phyloP scores from a whole-genome alignment of 148 eudicot species.

The Selenicereus undatus region DNA sequence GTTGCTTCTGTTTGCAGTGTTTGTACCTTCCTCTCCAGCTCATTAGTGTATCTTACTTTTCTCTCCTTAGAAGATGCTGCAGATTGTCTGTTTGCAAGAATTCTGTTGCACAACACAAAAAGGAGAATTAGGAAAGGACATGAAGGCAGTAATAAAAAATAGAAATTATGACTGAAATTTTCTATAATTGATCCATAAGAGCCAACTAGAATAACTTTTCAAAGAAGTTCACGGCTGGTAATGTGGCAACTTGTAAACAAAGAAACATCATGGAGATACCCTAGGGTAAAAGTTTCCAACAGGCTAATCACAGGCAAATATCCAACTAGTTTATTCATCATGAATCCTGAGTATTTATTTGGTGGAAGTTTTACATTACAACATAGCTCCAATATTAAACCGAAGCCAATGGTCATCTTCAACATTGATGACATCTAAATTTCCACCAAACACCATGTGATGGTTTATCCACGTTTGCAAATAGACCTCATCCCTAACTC shows the following conservation, averaged over 20 bases:
- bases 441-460: not conserved
- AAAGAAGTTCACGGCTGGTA: not conserved
- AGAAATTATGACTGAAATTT: not conserved
- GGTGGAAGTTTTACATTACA: not conserved
- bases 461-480: not conserved
- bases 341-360: not conserved
- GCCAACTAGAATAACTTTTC: not conserved
- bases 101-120: conserved; percentile 36
- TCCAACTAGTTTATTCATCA: not conserved
- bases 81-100: conserved; percentile 90
- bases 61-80: conserved; percentile 97
- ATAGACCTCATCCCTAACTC: not conserved
- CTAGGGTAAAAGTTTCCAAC: not conserved
- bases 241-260: not conserved
- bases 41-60: conserved; percentile 72
- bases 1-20: conserved; percentile 93
- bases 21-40: conserved; percentile 94
- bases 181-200: not conserved
- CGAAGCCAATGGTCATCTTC: not conserved
- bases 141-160: not conserved
- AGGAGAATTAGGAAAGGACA: not conserved
- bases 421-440: not conserved
- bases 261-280: not conserved
- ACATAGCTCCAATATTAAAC: not conserved
- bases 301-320: not conserved